Conservation (phyloP, 805 yeast species). For the Candida boidinii region DNA sequence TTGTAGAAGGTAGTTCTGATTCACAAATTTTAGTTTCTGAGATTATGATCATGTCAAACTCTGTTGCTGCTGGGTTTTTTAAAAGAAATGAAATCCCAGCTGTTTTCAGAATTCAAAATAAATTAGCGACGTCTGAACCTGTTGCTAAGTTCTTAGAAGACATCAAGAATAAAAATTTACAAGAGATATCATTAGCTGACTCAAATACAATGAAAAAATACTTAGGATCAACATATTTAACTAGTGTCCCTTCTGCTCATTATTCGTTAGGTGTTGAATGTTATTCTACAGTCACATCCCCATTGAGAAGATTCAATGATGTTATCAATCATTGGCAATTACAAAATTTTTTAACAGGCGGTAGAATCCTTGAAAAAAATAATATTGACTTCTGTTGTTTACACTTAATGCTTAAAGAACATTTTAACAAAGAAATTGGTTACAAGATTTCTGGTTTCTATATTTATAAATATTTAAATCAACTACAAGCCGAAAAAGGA, state of each 20-base stretch:
- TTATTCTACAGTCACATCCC: constrained; percentile 81
- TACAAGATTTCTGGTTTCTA: constrained; percentile 19
- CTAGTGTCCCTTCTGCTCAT: constrained; percentile 41
- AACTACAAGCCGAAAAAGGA: constrained; percentile 13
- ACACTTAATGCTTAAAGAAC: constrained; percentile 38
- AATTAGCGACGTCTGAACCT: constrained; percentile 14
- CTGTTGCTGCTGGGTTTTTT: constrained; percentile 45
- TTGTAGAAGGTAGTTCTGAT: constrained; percentile 16
- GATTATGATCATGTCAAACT: constrained; percentile 74
- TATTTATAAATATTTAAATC: constrained; percentile 21
- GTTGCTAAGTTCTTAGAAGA: constrained; percentile 14
- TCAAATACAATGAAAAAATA: constrained; percentile 8
- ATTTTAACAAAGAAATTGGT: constrained; percentile 22
- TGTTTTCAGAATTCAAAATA: constrained; percentile 31
- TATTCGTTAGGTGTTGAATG: constrained; percentile 50
- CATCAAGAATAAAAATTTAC: constrained; percentile 13
- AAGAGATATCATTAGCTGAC: no score
- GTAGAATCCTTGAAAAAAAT: constrained; percentile 7
- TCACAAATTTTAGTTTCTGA: constrained; percentile 71
- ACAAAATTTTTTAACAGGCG: constrained; percentile 31
- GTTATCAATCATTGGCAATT: constrained; percentile 74
- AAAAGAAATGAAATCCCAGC: constrained; percentile 37
- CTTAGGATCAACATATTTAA: no score
- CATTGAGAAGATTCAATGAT: constrained; percentile 78
- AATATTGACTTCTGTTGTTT: constrained; percentile 29